Percentiles rank a stretch among this genome's conserved stretches.
Evolutionary conservation across 2,329 filamentous ascomycete genomes (phyloP).

Genomic region (Phaeosphaeria sp.): DNA sequence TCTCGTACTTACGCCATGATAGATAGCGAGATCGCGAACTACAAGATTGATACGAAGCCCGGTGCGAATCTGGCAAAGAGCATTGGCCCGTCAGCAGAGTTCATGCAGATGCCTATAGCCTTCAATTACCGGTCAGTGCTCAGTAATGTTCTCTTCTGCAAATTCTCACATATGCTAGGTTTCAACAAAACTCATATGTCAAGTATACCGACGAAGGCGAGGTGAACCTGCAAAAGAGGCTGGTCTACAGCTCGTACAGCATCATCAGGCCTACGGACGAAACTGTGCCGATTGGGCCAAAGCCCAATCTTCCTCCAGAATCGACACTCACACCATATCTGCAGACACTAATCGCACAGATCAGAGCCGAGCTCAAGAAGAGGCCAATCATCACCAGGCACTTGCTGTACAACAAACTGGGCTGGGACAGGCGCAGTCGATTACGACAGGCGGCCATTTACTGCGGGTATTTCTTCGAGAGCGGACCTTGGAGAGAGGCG

Average conservation of each 20-base stretch:
- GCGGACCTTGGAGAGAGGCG: slow-evolving; percentile 89
- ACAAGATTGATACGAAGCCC: slow-evolving; percentile 55
- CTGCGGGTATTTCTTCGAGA: slow-evolving; percentile 89
- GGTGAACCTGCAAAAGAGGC: slow-evolving; percentile 36
- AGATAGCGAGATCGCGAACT: slow-evolving; percentile 68
- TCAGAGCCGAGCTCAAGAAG: slow-evolving; percentile 71
- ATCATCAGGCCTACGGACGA: slow-evolving; percentile 68
- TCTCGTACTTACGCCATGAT: not conserved
- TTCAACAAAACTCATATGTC: slow-evolving; percentile 84
- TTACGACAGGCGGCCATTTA: slow-evolving; percentile 82
- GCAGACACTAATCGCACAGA: slow-evolving; percentile 67
- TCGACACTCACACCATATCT: slow-evolving; percentile 63
- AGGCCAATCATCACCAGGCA: slow-evolving; percentile 89
- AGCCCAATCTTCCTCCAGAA: slow-evolving; percentile 62
- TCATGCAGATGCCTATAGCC: slow-evolving; percentile 75
- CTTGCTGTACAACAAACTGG: slow-evolving; percentile 76
- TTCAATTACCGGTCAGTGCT: slow-evolving; percentile 64
- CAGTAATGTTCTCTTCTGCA: not conserved
- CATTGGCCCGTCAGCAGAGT: slow-evolving; percentile 80
- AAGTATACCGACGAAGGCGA: slow-evolving; percentile 59
- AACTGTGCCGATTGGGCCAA: slow-evolving; percentile 66
- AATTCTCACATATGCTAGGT: slow-evolving; percentile 55
- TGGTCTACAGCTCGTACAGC: slow-evolving; percentile 48
- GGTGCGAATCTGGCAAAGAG: slow-evolving; percentile 69
- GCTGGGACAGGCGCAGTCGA: slow-evolving; percentile 58